Conservation (phyloP, 768 basidiomycete genomes). For the Amanita thiersii region DNA sequence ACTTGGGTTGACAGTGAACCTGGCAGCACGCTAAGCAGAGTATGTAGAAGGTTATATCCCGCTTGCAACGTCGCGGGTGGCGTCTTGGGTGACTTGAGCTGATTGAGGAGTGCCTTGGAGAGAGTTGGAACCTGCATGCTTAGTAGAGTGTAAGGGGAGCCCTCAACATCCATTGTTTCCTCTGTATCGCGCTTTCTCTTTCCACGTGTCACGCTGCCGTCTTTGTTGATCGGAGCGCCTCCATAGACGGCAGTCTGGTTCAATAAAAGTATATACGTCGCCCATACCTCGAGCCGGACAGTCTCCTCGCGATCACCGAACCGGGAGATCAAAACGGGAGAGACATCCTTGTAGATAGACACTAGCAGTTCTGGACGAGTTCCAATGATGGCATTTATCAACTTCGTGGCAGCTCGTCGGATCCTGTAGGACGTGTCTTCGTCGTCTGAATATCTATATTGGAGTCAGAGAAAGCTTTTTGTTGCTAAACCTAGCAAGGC, state of each 20-base stretch:
- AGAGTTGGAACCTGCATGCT: slow-evolving; percentile 70
- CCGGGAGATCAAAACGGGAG: slow-evolving; percentile 82
- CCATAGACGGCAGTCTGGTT: slow-evolving; percentile 81
- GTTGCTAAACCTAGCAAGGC: slow-evolving; percentile 51
- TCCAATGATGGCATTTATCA: slow-evolving; percentile 75
- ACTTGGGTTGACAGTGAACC: slow-evolving; percentile 75
- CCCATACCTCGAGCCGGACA: slow-evolving; percentile 88
- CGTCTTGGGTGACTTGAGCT: slow-evolving; percentile 78
- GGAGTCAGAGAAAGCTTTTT: neutral
- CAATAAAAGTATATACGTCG: slow-evolving; percentile 74
- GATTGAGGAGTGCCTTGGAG: slow-evolving; percentile 62
- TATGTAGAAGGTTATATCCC: slow-evolving; percentile 72
- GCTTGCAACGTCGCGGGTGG: slow-evolving; percentile 73
- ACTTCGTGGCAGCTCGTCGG: slow-evolving; percentile 86
- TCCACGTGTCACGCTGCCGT: slow-evolving; percentile 43
- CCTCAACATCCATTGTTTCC: slow-evolving; percentile 67
- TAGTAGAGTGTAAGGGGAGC: slow-evolving; percentile 65
- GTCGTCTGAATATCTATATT: slow-evolving; percentile 83
- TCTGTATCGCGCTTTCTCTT: slow-evolving; percentile 73
- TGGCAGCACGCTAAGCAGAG: slow-evolving; percentile 71
- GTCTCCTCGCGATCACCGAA: slow-evolving; percentile 95
- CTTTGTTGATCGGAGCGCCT: slow-evolving; percentile 44
- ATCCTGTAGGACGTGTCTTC: slow-evolving; percentile 99
- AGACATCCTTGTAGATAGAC: slow-evolving; percentile 75
- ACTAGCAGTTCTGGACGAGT: slow-evolving; percentile 86